A percentile compares a stretch with the other conserved stretches of the same genome.
Evolutionary conservation across 2,329 filamentous ascomycete genomes (phyloP).

Genomic region (Colletotrichum navitas): DNA sequence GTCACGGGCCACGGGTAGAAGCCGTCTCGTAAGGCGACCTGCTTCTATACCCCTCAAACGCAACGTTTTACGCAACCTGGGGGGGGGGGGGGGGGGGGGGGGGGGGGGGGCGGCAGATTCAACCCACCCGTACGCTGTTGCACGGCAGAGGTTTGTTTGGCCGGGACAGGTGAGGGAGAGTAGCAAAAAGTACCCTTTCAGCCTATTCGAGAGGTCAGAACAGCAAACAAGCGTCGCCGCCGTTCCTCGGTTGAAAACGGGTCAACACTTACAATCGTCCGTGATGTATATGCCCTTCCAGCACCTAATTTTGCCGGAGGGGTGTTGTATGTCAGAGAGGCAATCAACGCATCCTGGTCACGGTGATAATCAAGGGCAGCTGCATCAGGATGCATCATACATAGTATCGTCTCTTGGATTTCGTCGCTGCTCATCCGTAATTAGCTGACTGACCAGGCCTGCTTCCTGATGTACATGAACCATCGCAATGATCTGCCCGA

Average conservation of each 20-base stretch:
- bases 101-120: neutral
- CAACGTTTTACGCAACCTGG: neutral
- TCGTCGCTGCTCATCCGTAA: conserved; percentile 35
- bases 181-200: neutral
- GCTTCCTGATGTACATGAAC: conserved; percentile 40
- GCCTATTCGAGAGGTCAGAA: neutral
- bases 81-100: too few species aligned
- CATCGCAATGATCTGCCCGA: conserved; percentile 34
- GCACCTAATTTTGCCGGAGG: neutral
- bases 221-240: neutral
- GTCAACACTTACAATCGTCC: neutral
- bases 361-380: neutral
- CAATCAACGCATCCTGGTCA: neutral
- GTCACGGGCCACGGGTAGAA: conserved; percentile 3
- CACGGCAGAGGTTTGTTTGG: neutral
- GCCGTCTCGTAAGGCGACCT: conserved; percentile 27
- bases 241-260: neutral
- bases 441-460: conserved; percentile 41
- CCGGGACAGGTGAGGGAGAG: neutral
- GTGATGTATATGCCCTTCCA: neutral
- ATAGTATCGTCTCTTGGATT: conserved; percentile 30
- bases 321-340: neutral
- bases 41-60: conserved; percentile 10
- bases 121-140: conserved; percentile 1
- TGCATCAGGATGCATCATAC: conserved; percentile 25